Percentiles rank a stretch among this genome's conserved stretches.
These are phyloP conservation scores for Aspergillus fructus DNA, from an alignment of 2,329 filamentous ascomycete genomes.

Conservation along the genomic window DNA sequence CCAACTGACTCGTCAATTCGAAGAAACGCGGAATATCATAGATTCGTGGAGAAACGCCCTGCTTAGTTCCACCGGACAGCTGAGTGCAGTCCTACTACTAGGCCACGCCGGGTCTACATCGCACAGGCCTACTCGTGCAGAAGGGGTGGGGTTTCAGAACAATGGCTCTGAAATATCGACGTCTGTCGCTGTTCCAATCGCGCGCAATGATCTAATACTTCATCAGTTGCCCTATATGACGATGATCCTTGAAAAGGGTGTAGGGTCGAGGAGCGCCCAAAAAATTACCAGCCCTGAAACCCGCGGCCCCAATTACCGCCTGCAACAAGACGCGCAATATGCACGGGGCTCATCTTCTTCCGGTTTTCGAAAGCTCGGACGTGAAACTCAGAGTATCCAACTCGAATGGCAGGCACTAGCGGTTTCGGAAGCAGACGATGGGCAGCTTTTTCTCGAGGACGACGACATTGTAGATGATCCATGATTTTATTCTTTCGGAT, in stretches of 20 bases:
- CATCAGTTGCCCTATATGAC: constrained; percentile 86
- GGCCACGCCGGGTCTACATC: neutral
- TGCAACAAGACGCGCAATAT: neutral
- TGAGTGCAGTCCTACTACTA: constrained; percentile 16
- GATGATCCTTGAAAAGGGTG: constrained; percentile 52
- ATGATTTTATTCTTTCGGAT: neutral
- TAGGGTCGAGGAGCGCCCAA: constrained; percentile 59
- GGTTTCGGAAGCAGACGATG: constrained; percentile 26
- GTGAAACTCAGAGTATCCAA: neutral
- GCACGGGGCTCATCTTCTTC: neutral
- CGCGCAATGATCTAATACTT: constrained; percentile 54
- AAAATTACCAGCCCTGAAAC: constrained; percentile 58
- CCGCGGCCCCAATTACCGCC: neutral
- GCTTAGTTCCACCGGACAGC: constrained; percentile 37
- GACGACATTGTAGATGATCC: constrained; percentile 76
- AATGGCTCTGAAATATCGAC: constrained; percentile 3
- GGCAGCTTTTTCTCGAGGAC: constrained; percentile 68
- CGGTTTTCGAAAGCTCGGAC: neutral
- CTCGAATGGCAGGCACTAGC: neutral
- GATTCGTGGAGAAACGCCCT: constrained; percentile 39
- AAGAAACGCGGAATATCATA: constrained; percentile 75
- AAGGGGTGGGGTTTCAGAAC: neutral
- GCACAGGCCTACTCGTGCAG: neutral
- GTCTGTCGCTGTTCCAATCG: constrained; percentile 31
- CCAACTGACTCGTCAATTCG: constrained; percentile 77